Evolutionary conservation across 129 eudicot genomes (phyloP), one percentile per base, ranked within the genome.

Genomic region (Lactuca sativa): DNA sequence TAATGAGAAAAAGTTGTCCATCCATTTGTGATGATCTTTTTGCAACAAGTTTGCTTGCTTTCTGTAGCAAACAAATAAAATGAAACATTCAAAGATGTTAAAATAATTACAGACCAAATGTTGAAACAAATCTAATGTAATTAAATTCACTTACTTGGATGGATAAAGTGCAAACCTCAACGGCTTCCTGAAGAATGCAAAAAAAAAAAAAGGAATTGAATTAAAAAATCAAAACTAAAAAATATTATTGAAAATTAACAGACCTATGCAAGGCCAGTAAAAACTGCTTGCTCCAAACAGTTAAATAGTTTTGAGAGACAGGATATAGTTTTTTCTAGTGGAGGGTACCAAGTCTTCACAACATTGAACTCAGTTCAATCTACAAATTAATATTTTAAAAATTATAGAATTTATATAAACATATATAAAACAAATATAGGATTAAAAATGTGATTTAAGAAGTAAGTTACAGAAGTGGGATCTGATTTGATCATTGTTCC

Each of bases 231-330:
- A 56, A 36, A 41, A 72, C 0, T 4, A 57, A 15, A 64, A 33
- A 9, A 36, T 52, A 38, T 67, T 41, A 48, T 13, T 7, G 16
- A 61, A 43, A 21, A 44, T 31, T 40, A 11, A 71, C 51, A 69
- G 33, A 86, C 98, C 98, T 92, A 96, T 17, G 98, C 98, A 74
- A 92, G 82, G 43, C 98, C 98, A 72, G 98, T 92, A 83, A 92
- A 92, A 74, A 92, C 98, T 65, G 77, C 86, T 68, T 80, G 82
- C 74, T 92, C 98, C 76, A 89, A 71, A 76, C 90, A 89, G 37
- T 85, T 82, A 71, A 89, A 89, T 75, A 92, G 74, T 75, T 92
- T 92, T 36, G 98, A 92, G 30, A 92, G 82, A 65, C 96, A 90
- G 9, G 96, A 84, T 64, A 92, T 73, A 33, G 96, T 92, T 82